A percentile compares a stretch with the other conserved stretches of the same genome.
Conservation (phyloP, 768 basidiomycete species). For the Pholiota microspora region DNA sequence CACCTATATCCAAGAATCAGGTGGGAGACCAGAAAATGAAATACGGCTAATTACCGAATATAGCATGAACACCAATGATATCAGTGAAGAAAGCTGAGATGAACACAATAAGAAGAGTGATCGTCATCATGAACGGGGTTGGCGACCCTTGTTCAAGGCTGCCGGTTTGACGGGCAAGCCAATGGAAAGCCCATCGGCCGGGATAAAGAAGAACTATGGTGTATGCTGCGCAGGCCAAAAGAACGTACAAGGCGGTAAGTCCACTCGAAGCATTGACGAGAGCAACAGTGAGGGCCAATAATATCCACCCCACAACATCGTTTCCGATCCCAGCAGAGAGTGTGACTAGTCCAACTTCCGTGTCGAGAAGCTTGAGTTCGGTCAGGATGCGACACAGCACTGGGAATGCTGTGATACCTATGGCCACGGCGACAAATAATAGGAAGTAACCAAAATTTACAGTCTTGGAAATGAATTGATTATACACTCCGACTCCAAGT, state of each 20-base stretch:
- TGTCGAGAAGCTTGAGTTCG: slow-evolving; percentile 78
- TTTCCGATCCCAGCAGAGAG: slow-evolving; percentile 84
- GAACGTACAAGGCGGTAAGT: slow-evolving; percentile 74
- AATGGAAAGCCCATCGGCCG: slow-evolving; percentile 59
- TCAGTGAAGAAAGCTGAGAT: slow-evolving; percentile 82
- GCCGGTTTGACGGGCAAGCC: slow-evolving; percentile 66
- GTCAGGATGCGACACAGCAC: slow-evolving; percentile 84
- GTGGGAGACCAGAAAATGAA: slow-evolving; percentile 18
- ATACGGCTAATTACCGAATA: slow-evolving; percentile 44
- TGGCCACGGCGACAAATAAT: slow-evolving; percentile 81
- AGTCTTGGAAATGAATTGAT: slow-evolving; percentile 52
- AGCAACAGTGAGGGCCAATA: slow-evolving; percentile 81
- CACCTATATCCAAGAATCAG: slow-evolving; percentile 41
- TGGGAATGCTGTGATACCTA: slow-evolving; percentile 81
- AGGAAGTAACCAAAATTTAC: slow-evolving; percentile 81
- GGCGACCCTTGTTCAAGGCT: slow-evolving; percentile 73
- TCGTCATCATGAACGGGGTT: slow-evolving; percentile 72
- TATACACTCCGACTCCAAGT: slow-evolving; percentile 70
- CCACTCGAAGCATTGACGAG: slow-evolving; percentile 77
- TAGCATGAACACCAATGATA: slow-evolving; percentile 76
- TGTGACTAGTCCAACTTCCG: slow-evolving; percentile 79
- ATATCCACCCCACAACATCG: slow-evolving; percentile 76
- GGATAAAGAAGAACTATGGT: slow-evolving; percentile 66
- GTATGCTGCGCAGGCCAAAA: slow-evolving; percentile 68
- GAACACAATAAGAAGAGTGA: slow-evolving; percentile 74